phyloP scores from a whole-genome alignment of 208 protist species.

The Trypanosoma avium region DNA sequence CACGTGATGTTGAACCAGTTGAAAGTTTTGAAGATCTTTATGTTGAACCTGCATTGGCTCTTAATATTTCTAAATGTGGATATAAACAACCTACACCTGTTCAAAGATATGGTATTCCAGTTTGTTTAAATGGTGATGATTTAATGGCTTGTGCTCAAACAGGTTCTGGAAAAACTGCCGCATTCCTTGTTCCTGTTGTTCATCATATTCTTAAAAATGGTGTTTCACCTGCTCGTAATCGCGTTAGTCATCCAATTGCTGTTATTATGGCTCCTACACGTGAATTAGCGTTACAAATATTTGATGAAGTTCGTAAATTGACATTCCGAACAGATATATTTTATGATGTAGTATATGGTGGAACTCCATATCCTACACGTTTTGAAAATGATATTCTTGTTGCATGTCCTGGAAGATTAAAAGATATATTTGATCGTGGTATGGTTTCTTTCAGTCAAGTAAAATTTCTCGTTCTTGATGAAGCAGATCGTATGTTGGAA shows the following conservation, averaged over 20 bases:
- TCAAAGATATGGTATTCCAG: slow-evolving; percentile 97
- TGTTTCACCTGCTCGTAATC: slow-evolving; percentile 57
- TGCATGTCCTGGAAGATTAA: slow-evolving; percentile 88
- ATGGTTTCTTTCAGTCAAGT: slow-evolving; percentile 83
- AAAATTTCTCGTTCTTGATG: slow-evolving; percentile 96
- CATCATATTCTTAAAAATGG: slow-evolving; percentile 92
- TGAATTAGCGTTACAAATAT: slow-evolving; percentile 96
- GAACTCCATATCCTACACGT: slow-evolving; percentile 93
- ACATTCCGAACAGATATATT: slow-evolving; percentile 93
- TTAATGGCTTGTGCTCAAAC: slow-evolving; percentile 99
- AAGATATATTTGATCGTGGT: slow-evolving; percentile 84
- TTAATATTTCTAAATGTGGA: slow-evolving; percentile 93
- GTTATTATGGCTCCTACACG: slow-evolving; percentile 96
- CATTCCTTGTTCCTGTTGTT: slow-evolving; percentile 97
- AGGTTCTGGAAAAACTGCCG: slow-evolving; percentile 98
- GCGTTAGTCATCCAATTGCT: slow-evolving; percentile 64
- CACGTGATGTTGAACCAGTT: slow-evolving; percentile 65
- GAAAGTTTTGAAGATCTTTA: slow-evolving; percentile 84
- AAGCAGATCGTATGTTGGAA: slow-evolving; percentile 99
- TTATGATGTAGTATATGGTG: slow-evolving; percentile 97
- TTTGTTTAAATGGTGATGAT: slow-evolving; percentile 91
- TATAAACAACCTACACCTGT: slow-evolving; percentile 98
- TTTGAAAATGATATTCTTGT: slow-evolving; percentile 95
- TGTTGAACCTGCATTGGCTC: slow-evolving; percentile 79
- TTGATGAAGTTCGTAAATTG: slow-evolving; percentile 95